A percentile compares a stretch with the other conserved stretches of the same genome.
Evolutionary conservation across 2,329 filamentous ascomycete species (phyloP).

Genomic region (Beauveria sp.): DNA sequence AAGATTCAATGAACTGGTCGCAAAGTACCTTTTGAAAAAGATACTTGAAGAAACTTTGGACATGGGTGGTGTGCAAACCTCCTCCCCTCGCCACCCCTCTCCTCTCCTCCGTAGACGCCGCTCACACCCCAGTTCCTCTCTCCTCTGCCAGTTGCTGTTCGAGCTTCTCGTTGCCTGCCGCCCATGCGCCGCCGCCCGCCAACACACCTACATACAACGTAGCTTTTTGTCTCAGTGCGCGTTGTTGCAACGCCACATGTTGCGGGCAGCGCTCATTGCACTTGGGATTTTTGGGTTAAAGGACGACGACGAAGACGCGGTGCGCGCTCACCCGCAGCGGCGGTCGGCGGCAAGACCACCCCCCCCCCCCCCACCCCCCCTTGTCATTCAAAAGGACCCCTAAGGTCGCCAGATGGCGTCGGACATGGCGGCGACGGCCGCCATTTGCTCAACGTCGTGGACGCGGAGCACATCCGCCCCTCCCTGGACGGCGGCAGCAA

Average conservation of each 20-base stretch:
- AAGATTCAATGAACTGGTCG: not conserved
- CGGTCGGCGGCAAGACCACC: not conserved
- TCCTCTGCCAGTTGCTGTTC: no score
- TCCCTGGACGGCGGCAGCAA: constrained; percentile 75
- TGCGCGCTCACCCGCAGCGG: not conserved
- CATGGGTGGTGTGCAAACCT: not conserved
- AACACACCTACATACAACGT: no score
- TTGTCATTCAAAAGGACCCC: not conserved
- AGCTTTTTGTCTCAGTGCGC: no score
- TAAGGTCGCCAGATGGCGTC: constrained; percentile 78
- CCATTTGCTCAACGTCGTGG: constrained; percentile 86
- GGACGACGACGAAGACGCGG: not conserved
- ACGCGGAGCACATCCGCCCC: constrained; percentile 90
- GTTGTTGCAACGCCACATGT: not conserved
- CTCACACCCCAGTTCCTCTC: not conserved
- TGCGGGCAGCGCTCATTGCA: not conserved
- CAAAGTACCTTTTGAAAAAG: not conserved
- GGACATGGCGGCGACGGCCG: constrained; percentile 72
- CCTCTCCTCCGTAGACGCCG: not conserved
- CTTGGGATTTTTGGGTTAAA: not conserved
- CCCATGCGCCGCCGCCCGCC: no score
- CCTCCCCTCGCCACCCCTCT: no score
- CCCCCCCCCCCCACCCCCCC: not conserved
- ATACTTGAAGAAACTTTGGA: not conserved
- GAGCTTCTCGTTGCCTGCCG: no score